Evolutionary conservation across 129 eudicot genomes (phyloP).

Genomic region (Erigeron canadensis): DNA sequence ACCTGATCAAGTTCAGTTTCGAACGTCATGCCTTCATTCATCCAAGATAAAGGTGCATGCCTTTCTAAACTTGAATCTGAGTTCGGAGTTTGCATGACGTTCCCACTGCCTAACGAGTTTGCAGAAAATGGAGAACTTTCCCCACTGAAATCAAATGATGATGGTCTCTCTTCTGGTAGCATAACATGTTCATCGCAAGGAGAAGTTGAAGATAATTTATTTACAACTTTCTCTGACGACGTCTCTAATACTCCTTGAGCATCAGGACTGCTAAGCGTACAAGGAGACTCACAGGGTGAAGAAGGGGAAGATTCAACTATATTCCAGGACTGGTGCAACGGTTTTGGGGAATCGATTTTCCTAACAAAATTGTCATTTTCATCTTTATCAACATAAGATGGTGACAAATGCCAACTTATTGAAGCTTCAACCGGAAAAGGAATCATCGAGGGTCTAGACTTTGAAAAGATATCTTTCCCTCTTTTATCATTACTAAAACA

Average conservation of each 20-base stretch:
- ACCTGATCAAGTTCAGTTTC: conserved; percentile 43
- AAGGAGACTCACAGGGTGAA: neutral
- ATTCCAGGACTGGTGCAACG: conserved; percentile 9
- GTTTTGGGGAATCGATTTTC: conserved; percentile 10
- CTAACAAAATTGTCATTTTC: conserved; percentile 18
- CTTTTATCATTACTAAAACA: conserved; percentile 23
- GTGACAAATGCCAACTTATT: conserved; percentile 71
- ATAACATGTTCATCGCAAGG: neutral
- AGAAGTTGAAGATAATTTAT: conserved; percentile 4
- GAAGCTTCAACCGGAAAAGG: conserved; percentile 86
- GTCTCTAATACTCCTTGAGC: neutral
- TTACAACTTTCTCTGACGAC: neutral
- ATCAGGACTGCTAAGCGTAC: neutral
- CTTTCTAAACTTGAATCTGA: conserved; percentile 57
- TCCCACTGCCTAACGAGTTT: conserved; percentile 51
- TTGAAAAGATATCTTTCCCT: conserved; percentile 10
- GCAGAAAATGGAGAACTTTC: conserved; percentile 50
- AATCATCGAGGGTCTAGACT: conserved; percentile 42
- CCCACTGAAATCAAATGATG: conserved; percentile 17
- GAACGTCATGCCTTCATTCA: conserved; percentile 31
- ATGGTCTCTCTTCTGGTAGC: conserved; percentile 7
- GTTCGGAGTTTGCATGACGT: conserved; percentile 77
- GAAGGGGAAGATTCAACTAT: conserved; percentile 1
- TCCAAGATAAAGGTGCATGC: conserved; percentile 26
- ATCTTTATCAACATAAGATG: conserved; percentile 39